phyloP scores from a whole-genome alignment of 345 rosid genomes.

The Hibiscus mutabilis region DNA sequence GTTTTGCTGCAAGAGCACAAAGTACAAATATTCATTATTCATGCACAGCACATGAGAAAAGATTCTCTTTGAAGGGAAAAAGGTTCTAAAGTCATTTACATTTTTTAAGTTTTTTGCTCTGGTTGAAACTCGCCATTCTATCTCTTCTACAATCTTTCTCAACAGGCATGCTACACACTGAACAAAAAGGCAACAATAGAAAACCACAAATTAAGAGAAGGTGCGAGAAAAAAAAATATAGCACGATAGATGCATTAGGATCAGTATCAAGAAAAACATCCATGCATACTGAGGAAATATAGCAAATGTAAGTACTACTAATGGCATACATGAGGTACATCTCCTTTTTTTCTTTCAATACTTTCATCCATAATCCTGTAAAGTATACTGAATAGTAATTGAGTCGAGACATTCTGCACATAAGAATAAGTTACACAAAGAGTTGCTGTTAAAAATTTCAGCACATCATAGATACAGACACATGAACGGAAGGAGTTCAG shows the following conservation, averaged over 20 bases:
- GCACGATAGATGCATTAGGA: neutral
- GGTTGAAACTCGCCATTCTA: constrained; percentile 65
- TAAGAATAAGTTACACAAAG: constrained; percentile 15
- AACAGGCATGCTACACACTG: constrained; percentile 52
- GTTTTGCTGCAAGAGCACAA: constrained; percentile 58
- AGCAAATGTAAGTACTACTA: constrained; percentile 19
- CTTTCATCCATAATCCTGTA: constrained; percentile 65
- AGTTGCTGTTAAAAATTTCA: neutral
- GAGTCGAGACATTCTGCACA: constrained; percentile 71
- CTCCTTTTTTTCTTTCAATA: constrained; percentile 59
- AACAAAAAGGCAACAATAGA: constrained; percentile 1
- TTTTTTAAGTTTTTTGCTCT: constrained; percentile 67
- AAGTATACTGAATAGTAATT: constrained; percentile 52
- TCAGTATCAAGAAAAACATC: constrained; percentile 1
- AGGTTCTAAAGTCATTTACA: constrained; percentile 34
- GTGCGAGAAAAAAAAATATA: constrained; percentile 9
- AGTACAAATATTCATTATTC: constrained; percentile 19
- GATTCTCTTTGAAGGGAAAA: neutral
- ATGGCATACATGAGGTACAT: constrained; percentile 59
- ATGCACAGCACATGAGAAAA: constrained; percentile 12
- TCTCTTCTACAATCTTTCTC: constrained; percentile 55
- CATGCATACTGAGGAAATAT: constrained; percentile 7
- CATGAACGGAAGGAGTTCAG: constrained; percentile 7
- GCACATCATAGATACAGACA: neutral
- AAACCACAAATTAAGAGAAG: constrained; percentile 3